These are phyloP conservation scores for Trichoderma atrobrunneum DNA, from an alignment of 2,329 filamentous ascomycete species.

Conservation along the genomic window DNA sequence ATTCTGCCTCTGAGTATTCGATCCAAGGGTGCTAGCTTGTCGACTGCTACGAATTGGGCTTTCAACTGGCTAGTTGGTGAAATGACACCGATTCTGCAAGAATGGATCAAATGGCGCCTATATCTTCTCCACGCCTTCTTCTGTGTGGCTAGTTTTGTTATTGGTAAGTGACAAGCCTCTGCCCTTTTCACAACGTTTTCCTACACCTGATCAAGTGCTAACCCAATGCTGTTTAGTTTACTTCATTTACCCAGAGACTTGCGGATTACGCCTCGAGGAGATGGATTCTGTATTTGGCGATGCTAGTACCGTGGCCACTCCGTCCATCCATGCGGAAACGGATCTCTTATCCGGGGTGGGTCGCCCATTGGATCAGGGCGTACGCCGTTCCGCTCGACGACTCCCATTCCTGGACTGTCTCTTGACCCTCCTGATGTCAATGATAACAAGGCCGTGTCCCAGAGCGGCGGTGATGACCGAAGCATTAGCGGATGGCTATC, in stretches of 20 bases:
- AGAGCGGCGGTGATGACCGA: conserved; percentile 35
- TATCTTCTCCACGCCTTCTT: conserved; percentile 97
- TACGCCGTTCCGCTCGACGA: conserved; percentile 48
- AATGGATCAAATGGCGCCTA: conserved; percentile 87
- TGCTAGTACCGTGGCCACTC: conserved; percentile 80
- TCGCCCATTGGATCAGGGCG: conserved; percentile 74
- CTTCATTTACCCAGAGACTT: conserved; percentile 96
- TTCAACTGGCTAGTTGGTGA: conserved; percentile 98
- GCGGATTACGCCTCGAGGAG: conserved; percentile 90
- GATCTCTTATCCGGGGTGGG: conserved; percentile 72
- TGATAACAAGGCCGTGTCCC: conserved; percentile 43
- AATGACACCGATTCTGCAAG: conserved; percentile 89
- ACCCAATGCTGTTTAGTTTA: conserved; percentile 61
- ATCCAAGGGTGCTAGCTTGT: conserved; percentile 94
- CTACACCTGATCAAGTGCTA: neutral
- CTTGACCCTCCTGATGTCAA: conserved; percentile 68
- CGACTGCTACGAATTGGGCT: conserved; percentile 95
- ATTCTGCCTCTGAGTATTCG: conserved; percentile 94
- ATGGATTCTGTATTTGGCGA: conserved; percentile 96
- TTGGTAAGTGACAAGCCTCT: conserved; percentile 66
- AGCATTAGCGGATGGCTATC: conserved; percentile 52
- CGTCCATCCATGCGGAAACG: conserved; percentile 71
- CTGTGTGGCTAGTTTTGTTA: conserved; percentile 89
- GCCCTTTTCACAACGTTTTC: neutral
- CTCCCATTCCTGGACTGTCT: conserved; percentile 74